phyloP scores from a whole-genome alignment of 1,139 yeast genomes.

The Suhomyces maxii region DNA sequence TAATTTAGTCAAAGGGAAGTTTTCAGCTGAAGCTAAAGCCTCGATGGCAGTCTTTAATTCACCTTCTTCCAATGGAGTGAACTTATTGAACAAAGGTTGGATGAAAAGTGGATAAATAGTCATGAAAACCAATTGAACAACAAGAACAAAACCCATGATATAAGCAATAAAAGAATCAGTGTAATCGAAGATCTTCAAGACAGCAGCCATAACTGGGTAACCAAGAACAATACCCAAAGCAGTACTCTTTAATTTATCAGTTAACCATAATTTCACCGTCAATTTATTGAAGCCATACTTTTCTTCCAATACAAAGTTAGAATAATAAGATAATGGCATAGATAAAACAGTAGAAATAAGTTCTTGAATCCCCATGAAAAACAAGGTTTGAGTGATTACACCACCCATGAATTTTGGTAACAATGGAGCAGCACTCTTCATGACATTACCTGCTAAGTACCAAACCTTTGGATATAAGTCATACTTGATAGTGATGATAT shows the following conservation, averaged over 20 bases:
- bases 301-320: slow-evolving; percentile 87
- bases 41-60: slow-evolving; percentile 82
- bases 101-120: slow-evolving; percentile 78
- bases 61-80: slow-evolving; percentile 88
- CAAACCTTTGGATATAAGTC: slow-evolving; percentile 73
- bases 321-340: slow-evolving; percentile 72
- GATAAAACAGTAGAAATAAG: slow-evolving; percentile 51
- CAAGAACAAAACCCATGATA: slow-evolving; percentile 68
- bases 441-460: slow-evolving; percentile 48
- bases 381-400: slow-evolving; percentile 64
- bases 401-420: slow-evolving; percentile 53
- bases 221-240: slow-evolving; percentile 59
- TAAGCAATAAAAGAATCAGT: slow-evolving; percentile 79
- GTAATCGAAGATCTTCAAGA: slow-evolving; percentile 76
- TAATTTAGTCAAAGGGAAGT: slow-evolving; percentile 82
- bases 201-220: slow-evolving; percentile 69
- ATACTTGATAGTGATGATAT: slow-evolving; percentile 55
- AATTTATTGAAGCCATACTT: slow-evolving; percentile 89
- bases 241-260: slow-evolving; percentile 66
- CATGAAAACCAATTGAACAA: slow-evolving; percentile 70
- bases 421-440: slow-evolving; percentile 31
- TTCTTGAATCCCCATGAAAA: slow-evolving; percentile 50
- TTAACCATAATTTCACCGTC: slow-evolving; percentile 67
- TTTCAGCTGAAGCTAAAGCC: slow-evolving; percentile 67
- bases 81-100: slow-evolving; percentile 88